Evolutionary conservation across 257 asterid species (phyloP), one percentile per base, ranked within the genome.

Genomic region (Asclepias syriaca): DNA sequence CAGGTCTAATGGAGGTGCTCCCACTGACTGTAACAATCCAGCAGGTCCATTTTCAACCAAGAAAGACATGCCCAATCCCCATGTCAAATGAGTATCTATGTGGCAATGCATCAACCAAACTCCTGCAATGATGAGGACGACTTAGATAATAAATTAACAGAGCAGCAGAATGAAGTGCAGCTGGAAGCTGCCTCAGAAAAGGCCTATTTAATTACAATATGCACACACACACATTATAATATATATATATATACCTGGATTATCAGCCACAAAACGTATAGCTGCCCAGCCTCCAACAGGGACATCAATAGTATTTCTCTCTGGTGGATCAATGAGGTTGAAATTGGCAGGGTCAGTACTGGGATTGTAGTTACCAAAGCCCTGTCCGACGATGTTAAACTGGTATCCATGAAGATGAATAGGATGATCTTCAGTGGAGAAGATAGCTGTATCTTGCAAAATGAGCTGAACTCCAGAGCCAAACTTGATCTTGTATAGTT

Each of bases 241-340:
- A 4, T 34, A 34, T 34, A 4, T 34, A 34, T 34, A 34, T 34
- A 34, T 34, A 34, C 95, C 95, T 74, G 95, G 95, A 82, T 88
- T 88, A 48, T 88, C 90, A 0, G 95, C 95, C 2, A 85, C 70
- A 59, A 86, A 88, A 27, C 92, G 95, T 27, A 86, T 84, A 46
- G 80, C 95, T 0, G 85, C 88, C 95, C 95, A 88, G 16, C 95
- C 95, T 6, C 92, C 95, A 3, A 77, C 86, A 4, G 92, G 95
- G 5, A 88, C 95, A 49, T 82, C 87, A n/a, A 88, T 81, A 11
- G 95, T 88, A 51, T 88, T 88, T 50, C 92, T 67, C n/a, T 72
- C 78, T 3, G 90, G 92, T 3, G 95, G 95, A 75, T 88, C 95
- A 16, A 74, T 69, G 4, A 88, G 82, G 63, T 88, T 86, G 74